Percentiles rank a stretch among this genome's conserved stretches.
These are phyloP conservation scores for Phytophthora cactorum DNA, from an alignment of 352 stramenopile genomes.

Conservation along the genomic window DNA sequence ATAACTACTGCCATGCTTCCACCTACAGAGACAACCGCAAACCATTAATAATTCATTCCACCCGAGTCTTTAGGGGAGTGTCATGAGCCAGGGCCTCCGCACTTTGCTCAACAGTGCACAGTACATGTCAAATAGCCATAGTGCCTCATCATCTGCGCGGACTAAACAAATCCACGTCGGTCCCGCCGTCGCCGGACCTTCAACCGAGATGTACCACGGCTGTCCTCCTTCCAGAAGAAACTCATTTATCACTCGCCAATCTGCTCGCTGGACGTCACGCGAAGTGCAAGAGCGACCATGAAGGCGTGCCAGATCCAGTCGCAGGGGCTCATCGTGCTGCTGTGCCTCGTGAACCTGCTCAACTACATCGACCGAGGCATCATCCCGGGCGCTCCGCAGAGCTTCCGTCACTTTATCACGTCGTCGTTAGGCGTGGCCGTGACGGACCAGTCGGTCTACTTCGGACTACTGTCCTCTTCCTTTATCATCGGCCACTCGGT, in stretches of 20 bases:
- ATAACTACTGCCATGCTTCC: background rate
- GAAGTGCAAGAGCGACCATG: slow-evolving; percentile 13
- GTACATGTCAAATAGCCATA: background rate
- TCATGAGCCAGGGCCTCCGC: background rate
- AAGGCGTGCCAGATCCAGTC: slow-evolving; percentile 31
- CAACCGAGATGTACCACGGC: slow-evolving; percentile 19
- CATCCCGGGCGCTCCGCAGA: slow-evolving; percentile 85
- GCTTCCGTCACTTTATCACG: slow-evolving; percentile 83
- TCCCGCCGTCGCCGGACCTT: slow-evolving; percentile 8
- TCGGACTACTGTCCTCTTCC: slow-evolving; percentile 76
- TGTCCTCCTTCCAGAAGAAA: slow-evolving; percentile 5
- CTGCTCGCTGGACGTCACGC: slow-evolving; percentile 5
- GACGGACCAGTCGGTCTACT: slow-evolving; percentile 51
- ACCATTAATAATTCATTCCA: background rate
- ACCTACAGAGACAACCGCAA: background rate
- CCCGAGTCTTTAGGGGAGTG: background rate
- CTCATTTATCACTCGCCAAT: slow-evolving; percentile 17
- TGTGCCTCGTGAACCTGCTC: slow-evolving; percentile 91
- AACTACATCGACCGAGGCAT: slow-evolving; percentile 97
- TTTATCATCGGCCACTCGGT: slow-evolving; percentile 92
- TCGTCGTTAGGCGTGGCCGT: slow-evolving; percentile 43
- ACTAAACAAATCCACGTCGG: slow-evolving; percentile 21
- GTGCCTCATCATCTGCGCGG: slow-evolving; percentile 14
- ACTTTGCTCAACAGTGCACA: too few species aligned
- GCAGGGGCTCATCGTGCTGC: slow-evolving; percentile 67